Base-by-base conservation (phyloP, 345 rosid species). In the Eucalyptus viminalis region DNA sequence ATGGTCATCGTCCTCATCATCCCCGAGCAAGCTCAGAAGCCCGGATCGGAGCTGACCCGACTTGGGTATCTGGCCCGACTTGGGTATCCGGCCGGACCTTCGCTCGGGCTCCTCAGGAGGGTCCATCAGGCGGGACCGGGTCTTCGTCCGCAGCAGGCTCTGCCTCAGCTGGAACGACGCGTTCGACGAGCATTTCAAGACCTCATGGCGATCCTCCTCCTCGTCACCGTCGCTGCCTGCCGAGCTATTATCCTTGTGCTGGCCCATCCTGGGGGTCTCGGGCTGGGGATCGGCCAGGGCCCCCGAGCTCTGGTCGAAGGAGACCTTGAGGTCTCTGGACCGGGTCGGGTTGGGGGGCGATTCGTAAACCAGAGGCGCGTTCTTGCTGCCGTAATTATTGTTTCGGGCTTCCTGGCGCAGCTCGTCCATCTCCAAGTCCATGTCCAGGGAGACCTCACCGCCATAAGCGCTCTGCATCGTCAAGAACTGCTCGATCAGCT, bases 111-210 rank as follows among this genome's bases (percentile, higher is more conserved):
- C 95, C 16, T 90, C 94, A 0, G 95, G 92, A 49, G 95, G 97
- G 90, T 97, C 99, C 86, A 94, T 92, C 25, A 97, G 95, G 92
- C 99, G 95, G 0, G 99, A 97, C 89, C 94, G 95, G 11, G 98
- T 95, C 91, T 93, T 96, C 10, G 89, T 31, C 56, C 93, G 90
- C 8, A 95, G 88, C 86, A 92, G 72, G 90, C 90, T 93, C 34
- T 96, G 80, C 14, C 87, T 93, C 86, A 92, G 89, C 88, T 89
- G 93, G 90, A 93, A 92, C 86, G 97, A 92, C 17, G 90, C 88
- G 62, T 93, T 95, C 1, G 98, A 93, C 11, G 95, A 90, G 87
- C 97, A 93, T 86, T 89, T 90, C 58, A 93, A 25, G 12, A 95
- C 95, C 86, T 95, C 94, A 1, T 92, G 93, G 9, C 86, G 91